Conservation (phyloP, 306 rosid species). For the Phaseolus lunatus region DNA sequence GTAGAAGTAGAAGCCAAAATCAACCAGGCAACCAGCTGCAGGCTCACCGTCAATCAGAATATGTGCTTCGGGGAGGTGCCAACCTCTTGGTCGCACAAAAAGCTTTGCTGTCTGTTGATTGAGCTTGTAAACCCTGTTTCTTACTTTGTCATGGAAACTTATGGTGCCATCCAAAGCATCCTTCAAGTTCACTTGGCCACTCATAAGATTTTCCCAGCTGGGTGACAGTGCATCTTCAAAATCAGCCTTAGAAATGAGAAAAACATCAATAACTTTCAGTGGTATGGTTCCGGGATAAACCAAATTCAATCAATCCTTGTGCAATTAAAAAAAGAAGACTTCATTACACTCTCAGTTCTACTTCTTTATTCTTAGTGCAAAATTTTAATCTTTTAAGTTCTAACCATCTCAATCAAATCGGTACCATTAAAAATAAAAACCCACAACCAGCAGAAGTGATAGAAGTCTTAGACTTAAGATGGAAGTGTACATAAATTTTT, state of each 20-base stretch:
- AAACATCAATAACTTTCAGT: not conserved
- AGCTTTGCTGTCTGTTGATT: slow-evolving; percentile 83
- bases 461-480: not conserved
- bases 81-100: slow-evolving; percentile 90
- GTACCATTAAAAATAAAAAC: not conserved
- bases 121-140: slow-evolving; percentile 82
- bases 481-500: not conserved
- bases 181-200: slow-evolving; percentile 86
- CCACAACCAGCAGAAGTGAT: too few species aligned
- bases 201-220: slow-evolving; percentile 89
- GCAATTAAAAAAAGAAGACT: not conserved
- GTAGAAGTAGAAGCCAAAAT: slow-evolving; percentile 84
- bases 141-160: slow-evolving; percentile 76
- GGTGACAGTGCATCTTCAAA: slow-evolving; percentile 98
- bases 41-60: slow-evolving; percentile 88
- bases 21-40: slow-evolving; percentile 84
- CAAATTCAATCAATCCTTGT: slow-evolving; percentile 9
- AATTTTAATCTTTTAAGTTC: not conserved
- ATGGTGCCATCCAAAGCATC: slow-evolving; percentile 89
- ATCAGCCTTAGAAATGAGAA: slow-evolving; percentile 63
- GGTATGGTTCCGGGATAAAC: slow-evolving; percentile 9
- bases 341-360: not conserved
- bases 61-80: slow-evolving; percentile 95
- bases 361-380: not conserved
- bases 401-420: not conserved